These are phyloP conservation scores for Martiniozyma asiatica DNA, from an alignment of 1,139 yeast species.

Conservation along the genomic window DNA sequence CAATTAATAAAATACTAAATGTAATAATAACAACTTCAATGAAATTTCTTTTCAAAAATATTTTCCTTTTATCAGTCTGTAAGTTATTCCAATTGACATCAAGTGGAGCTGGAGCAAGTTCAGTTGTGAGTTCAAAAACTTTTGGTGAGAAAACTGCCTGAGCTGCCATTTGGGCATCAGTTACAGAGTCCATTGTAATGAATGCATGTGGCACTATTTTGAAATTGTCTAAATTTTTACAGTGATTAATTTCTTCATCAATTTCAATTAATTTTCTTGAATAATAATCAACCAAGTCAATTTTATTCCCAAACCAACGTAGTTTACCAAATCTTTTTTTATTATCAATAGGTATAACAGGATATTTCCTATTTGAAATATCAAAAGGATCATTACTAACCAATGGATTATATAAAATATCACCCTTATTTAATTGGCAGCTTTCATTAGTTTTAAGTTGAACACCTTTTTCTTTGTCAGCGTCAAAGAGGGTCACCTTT, in stretches of 20 bases:
- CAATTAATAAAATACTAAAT: constrained; percentile 53
- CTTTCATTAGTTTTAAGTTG: constrained; percentile 6
- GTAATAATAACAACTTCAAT: constrained; percentile 56
- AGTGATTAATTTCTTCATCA: constrained; percentile 42
- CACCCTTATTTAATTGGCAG: constrained; percentile 7
- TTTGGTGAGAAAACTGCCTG: constrained; percentile 79
- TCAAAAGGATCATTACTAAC: constrained; percentile 3
- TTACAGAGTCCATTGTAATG: constrained; percentile 74
- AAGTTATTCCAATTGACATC: constrained; percentile 77
- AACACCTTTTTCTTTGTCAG: constrained; percentile 7
- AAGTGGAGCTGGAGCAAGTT: constrained; percentile 78
- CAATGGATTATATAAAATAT: constrained; percentile 12
- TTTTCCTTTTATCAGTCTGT: constrained; percentile 43
- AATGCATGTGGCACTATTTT: constrained; percentile 46
- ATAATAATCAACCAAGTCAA: constrained; percentile 56
- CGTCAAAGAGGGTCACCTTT: constrained; percentile 21
- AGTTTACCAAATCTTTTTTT: constrained; percentile 6
- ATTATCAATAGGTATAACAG: constrained; percentile 9
- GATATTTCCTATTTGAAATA: constrained; percentile 4
- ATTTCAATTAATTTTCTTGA: constrained; percentile 42
- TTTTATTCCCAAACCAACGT: constrained; percentile 35
- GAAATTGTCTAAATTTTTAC: constrained; percentile 33
- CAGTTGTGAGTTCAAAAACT: constrained; percentile 59
- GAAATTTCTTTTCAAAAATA: constrained; percentile 45
- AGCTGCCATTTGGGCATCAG: constrained; percentile 82